These are phyloP conservation scores for Backusella liffmaniae DNA, from an alignment of 192 early-diverging fungal genomes.

Conservation along the genomic window DNA sequence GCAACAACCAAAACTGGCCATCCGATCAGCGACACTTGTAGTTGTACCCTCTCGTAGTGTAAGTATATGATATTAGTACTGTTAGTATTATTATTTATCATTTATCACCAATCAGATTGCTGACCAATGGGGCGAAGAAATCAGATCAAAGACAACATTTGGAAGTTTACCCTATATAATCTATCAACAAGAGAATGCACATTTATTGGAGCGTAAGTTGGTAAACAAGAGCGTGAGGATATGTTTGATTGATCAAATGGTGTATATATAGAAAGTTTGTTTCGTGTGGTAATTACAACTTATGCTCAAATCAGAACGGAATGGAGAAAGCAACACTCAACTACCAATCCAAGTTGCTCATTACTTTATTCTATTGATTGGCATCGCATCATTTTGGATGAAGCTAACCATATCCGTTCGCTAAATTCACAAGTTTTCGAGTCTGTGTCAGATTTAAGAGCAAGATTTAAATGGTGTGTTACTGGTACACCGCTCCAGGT, in stretches of 20 bases:
- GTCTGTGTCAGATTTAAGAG: not conserved
- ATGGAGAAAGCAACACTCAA: not conserved
- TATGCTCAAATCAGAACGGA: slow-evolving; percentile 23
- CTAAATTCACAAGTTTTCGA: not conserved
- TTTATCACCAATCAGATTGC: slow-evolving; percentile 11
- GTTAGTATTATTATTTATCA: not conserved
- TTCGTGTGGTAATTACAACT: slow-evolving; percentile 26
- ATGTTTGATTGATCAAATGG: not conserved
- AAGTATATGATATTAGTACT: not conserved
- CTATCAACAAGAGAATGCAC: slow-evolving; percentile 11
- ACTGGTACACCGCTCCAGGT: slow-evolving; percentile 30
- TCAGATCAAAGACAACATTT: slow-evolving; percentile 23
- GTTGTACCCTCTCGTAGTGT: slow-evolving; percentile 24
- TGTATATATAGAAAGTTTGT: slow-evolving; percentile 6
- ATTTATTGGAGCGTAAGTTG: slow-evolving; percentile 21
- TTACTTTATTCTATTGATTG: slow-evolving; percentile 19
- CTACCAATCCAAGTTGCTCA: not conserved
- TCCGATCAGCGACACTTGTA: slow-evolving; percentile 16
- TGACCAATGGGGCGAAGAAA: slow-evolving; percentile 28
- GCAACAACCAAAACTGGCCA: slow-evolving; percentile 21
- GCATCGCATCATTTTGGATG: slow-evolving; percentile 25
- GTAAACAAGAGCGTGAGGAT: not conserved
- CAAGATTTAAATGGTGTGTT: slow-evolving; percentile 25
- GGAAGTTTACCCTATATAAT: slow-evolving; percentile 27
- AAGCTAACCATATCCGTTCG: slow-evolving; percentile 17